Conservation (phyloP, 306 rosid species). For the Senna tora region DNA sequence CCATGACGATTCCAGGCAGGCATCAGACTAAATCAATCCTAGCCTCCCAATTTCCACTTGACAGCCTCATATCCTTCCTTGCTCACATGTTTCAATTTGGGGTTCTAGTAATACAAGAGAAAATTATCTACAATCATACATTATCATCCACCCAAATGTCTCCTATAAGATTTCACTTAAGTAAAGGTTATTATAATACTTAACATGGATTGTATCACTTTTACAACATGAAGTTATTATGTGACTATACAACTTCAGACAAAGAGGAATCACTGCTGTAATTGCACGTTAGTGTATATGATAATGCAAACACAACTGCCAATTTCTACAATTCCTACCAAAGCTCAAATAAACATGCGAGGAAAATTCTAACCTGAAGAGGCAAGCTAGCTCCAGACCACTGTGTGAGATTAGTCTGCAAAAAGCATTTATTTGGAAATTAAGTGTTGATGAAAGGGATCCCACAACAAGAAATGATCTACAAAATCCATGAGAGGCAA, state of each 20-base stretch:
- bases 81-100: background rate
- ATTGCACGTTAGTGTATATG: background rate
- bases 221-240: background rate
- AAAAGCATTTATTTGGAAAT: constrained; percentile 40
- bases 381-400: constrained; percentile 99
- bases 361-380: constrained; percentile 71
- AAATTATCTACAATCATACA: background rate
- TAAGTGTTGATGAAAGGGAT: constrained; percentile 39
- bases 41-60: background rate
- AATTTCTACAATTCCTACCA: constrained; percentile 7
- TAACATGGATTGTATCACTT: background rate
- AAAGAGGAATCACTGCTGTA: background rate
- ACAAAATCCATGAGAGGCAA: constrained; percentile 31
- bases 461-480: constrained; percentile 19
- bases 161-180: background rate
- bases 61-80: background rate
- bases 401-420: constrained; percentile 94
- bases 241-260: background rate
- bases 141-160: constrained; percentile 17
- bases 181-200: background rate
- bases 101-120: background rate
- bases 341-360: constrained; percentile 9
- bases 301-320: background rate
- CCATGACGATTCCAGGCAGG: background rate
- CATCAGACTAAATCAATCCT: background rate